phyloP scores from a whole-genome alignment of 2,329 filamentous ascomycete genomes.

The Onygenales sp. region DNA sequence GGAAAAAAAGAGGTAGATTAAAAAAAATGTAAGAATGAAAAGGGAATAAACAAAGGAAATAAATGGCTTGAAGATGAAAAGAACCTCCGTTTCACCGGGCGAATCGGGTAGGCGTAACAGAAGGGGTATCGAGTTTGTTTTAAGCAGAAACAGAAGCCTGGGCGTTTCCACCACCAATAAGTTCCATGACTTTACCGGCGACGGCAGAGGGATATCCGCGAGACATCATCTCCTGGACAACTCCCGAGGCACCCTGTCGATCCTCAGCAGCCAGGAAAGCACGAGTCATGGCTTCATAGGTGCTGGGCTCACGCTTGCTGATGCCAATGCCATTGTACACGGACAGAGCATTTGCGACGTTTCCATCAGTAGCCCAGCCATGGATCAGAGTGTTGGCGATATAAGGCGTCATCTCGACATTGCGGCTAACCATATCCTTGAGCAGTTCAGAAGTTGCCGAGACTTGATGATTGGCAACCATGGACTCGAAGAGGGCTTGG shows the following conservation, averaged over 20 bases:
- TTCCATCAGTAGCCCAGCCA: slow-evolving; percentile 80
- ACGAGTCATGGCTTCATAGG: slow-evolving; percentile 96
- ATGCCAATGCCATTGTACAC: slow-evolving; percentile 73
- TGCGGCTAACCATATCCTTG: slow-evolving; percentile 60
- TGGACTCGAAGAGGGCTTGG: slow-evolving; percentile 91
- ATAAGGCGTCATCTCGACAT: slow-evolving; percentile 85
- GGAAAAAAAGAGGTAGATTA: too few relatives aligned
- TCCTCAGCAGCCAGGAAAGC: slow-evolving; percentile 81
- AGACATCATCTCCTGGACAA: slow-evolving; percentile 83
- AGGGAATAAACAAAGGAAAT: not conserved
- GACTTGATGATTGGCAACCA: slow-evolving; percentile 90
- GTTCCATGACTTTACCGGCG: slow-evolving; percentile 83
- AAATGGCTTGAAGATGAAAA: too few relatives aligned
- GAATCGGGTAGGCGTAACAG: not conserved
- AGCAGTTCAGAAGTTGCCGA: slow-evolving; percentile 65
- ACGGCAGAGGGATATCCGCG: slow-evolving; percentile 88
- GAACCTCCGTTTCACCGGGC: not conserved
- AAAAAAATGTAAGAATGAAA: not conserved
- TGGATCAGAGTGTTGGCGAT: slow-evolving; percentile 98
- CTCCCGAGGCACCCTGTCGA: slow-evolving; percentile 61
- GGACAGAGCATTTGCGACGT: slow-evolving; percentile 66
- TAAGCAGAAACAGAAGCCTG: not conserved
- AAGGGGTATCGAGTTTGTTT: slow-evolving; percentile 10
- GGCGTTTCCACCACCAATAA: slow-evolving; percentile 49
- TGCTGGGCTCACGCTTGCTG: slow-evolving; percentile 84